These are phyloP conservation scores for Myriangium duriaei DNA, from an alignment of 2,329 filamentous ascomycete genomes.

Conservation along the genomic window DNA sequence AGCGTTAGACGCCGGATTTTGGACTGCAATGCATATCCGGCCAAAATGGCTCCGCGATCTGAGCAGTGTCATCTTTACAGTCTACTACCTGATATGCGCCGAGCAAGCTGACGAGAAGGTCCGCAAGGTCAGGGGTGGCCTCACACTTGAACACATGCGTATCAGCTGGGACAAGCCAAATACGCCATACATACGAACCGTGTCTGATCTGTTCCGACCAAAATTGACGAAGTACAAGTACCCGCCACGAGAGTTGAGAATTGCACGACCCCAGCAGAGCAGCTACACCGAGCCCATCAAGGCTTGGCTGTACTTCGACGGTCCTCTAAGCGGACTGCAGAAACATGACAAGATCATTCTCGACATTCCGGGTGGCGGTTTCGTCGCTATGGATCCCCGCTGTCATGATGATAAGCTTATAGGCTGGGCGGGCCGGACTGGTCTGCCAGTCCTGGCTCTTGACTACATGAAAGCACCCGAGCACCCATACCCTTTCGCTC, in stretches of 20 bases:
- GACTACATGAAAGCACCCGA: conserved; percentile 86
- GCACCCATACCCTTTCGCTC: conserved; percentile 69
- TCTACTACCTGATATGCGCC: conserved; percentile 85
- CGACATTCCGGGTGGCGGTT: conserved; percentile 88
- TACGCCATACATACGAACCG: conserved; percentile 67
- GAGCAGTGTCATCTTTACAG: conserved; percentile 67
- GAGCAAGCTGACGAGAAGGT: conserved; percentile 96
- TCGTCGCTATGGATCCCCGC: conserved; percentile 92
- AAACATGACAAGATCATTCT: conserved; percentile 68
- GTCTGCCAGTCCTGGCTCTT: conserved; percentile 77
- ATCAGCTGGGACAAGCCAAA: conserved; percentile 93
- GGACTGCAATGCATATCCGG: conserved; percentile 91
- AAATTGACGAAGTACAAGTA: conserved; percentile 56
- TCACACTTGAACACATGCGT: conserved; percentile 83
- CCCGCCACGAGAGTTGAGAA: conserved; percentile 69
- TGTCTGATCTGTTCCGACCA: conserved; percentile 63
- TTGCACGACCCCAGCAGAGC: conserved; percentile 66
- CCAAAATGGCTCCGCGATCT: conserved; percentile 71
- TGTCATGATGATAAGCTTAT: conserved; percentile 89
- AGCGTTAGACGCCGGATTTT: conserved; percentile 89
- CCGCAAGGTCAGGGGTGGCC: conserved; percentile 68
- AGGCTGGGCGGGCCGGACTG: conserved; percentile 80
- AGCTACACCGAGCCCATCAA: conserved; percentile 72
- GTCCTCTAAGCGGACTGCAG: conserved; percentile 63
- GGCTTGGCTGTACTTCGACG: conserved; percentile 91